Evolutionary conservation across 202 grass and related monocot genomes (phyloP), one percentile per base, ranked within the genome.

Genomic region (Hordeum pubiflorum): DNA sequence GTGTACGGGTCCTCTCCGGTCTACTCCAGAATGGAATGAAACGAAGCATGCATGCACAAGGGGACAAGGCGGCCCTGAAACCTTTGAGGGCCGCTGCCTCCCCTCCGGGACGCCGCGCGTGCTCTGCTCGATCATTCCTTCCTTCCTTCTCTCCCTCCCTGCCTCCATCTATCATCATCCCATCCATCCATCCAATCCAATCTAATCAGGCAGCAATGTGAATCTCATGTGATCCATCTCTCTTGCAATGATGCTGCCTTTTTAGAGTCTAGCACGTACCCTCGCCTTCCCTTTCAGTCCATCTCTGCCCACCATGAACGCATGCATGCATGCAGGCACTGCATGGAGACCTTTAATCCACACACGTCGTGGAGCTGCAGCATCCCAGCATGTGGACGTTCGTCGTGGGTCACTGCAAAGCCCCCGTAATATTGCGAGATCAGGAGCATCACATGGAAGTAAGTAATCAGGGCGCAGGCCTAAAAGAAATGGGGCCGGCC

Each of bases 51-150:
- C 38, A 52, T 18, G 48, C 48, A 54, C 1, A 54, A 81, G 63
- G 64, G 78, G 72, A 89, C 81, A 84, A 84, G 81, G 54, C 76
- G 63, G 77, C 40, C 63, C 77, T 40, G 76, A 88, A 76, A 56
- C 62, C 81, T 85, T 72, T 78, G 65, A 67, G 82, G 58, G 82
- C 82, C 82, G 82, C 77, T 89, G 72, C 82, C 37, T 66, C 82
- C 77, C 81, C 44, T 60, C 81, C 56, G 78, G 66, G 81, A 89
- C 71, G 78, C 78, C 70, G 71, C 71, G 57, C 77, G 81, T 81
- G 77, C 34, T 39, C 14, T 37, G 43, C 14, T 48, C 4, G 13
- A 1, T 48, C 63, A 18, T n/a, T 66, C 63, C 50, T 62, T 32
- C 26, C 10, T 52, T 52, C 15, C 27, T 29, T 18, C 77, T 18